Evolutionary conservation across 108 stramenopile genomes (phyloP), one percentile per base, ranked within the genome.

Genomic region (Parmales sp.): DNA sequence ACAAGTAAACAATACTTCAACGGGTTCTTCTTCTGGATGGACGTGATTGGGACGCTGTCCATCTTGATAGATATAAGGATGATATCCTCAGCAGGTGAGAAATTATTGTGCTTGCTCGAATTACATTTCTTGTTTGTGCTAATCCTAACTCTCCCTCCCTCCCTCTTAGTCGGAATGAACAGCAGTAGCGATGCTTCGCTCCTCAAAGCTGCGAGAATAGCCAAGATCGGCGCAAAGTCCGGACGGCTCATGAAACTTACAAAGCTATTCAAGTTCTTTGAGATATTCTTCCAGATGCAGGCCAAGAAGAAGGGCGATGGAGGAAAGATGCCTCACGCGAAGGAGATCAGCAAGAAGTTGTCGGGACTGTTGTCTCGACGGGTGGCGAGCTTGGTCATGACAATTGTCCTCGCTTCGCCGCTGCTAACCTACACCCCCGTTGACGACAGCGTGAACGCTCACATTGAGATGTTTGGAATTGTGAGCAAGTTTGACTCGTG

Each of bases 11-110:
- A 28, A 5, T 60, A 60, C 54, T 60, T 19, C 54, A 60, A 60
- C 54, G 54, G 54, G 2, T 60, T 60, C 31, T 60, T 60, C 54
- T 60, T 60, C 28, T 60, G 36, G 31, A 60, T 60, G 54, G 54
- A 60, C 54, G 20, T 60, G 31, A 20, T 60, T 0, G 54, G 54
- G 3, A 60, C 54, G 9, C 54, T 60, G 26, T 28, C 28, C 20
- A 60, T 60, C 31, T 34, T 60, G 31, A 28, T 60, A 5, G 54
- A 60, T 16, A 60, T 60, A 9, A 34, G 31, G 26, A 34, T 28
- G 54, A 60, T 60, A 34, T 34, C 31, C 31, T n/a, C n/a, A n/a
- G n/a, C n/a, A n/a, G n/a, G n/a, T n/a, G n/a, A n/a, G n/a, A 26
- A 60, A 16, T 28, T 28, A 3, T 34, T 60, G 9, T n/a, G n/a